Percentiles rank a stretch among this genome's conserved stretches.
Evolutionary conservation across 164 flowering plant genomes (phyloP).

Genomic region (Berberis thunbergii): DNA sequence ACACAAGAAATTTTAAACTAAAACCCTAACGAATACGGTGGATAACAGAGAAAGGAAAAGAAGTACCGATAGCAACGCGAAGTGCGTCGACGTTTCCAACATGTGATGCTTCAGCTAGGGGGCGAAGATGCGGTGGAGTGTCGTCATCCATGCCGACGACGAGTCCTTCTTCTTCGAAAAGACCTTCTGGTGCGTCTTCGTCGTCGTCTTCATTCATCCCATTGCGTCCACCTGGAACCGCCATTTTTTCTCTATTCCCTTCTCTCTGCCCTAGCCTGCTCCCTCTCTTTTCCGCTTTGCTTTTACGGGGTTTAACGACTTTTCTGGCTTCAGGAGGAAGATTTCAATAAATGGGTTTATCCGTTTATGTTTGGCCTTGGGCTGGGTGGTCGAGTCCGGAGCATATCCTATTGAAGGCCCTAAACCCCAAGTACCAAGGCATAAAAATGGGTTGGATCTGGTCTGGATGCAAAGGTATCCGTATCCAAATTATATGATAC

Average conservation of each 20-base stretch:
- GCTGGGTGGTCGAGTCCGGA: too few relatives aligned
- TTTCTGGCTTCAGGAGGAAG: too few relatives aligned
- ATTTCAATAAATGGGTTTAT: too few relatives aligned
- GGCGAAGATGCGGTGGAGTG: slow-evolving; percentile 53
- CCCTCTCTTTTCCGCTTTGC: too few relatives aligned
- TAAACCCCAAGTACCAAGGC: too few relatives aligned
- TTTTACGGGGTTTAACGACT: not conserved
- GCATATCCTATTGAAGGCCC: too few relatives aligned
- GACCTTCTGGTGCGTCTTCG: slow-evolving; percentile 23
- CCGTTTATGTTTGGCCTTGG: too few relatives aligned
- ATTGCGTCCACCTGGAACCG: slow-evolving; percentile 60
- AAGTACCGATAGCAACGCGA: slow-evolving; percentile 56
- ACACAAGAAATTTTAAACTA: not conserved
- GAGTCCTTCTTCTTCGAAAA: slow-evolving; percentile 41
- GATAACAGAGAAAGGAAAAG: not conserved
- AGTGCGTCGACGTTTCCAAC: slow-evolving; percentile 50
- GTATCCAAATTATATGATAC: too few relatives aligned
- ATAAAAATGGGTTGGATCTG: too few relatives aligned
- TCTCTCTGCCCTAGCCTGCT: not conserved
- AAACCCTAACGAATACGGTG: not conserved
- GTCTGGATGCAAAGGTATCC: too few relatives aligned
- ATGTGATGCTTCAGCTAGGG: slow-evolving; percentile 48
- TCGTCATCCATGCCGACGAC: slow-evolving; percentile 23
- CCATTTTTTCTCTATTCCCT: slow-evolving; percentile 29
- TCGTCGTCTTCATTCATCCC: slow-evolving; percentile 51